phyloP scores from a whole-genome alignment of 345 rosid genomes.

The Carallia brachiata region DNA sequence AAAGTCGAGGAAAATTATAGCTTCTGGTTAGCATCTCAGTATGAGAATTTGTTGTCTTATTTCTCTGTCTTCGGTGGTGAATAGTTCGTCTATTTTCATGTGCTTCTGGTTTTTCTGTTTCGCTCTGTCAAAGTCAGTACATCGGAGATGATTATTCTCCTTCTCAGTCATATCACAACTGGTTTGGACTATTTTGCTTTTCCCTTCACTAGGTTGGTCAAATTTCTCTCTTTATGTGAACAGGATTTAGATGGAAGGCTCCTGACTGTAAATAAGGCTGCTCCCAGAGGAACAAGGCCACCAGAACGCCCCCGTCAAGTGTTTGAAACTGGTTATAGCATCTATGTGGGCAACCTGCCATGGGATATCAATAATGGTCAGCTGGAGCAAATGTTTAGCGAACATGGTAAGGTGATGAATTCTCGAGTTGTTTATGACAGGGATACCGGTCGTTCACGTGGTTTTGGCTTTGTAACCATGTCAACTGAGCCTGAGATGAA shows the following conservation, averaged over 20 bases:
- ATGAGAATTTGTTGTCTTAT: no score
- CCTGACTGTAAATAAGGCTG: slow-evolving; percentile 82
- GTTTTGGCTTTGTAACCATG: slow-evolving; percentile 91
- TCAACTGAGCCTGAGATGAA: slow-evolving; percentile 68
- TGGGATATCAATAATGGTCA: slow-evolving; percentile 78
- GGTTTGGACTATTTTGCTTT: background rate
- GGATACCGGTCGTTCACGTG: slow-evolving; percentile 93
- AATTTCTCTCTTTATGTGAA: slow-evolving; percentile 4
- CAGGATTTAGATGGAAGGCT: slow-evolving; percentile 77
- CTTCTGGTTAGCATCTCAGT: no score
- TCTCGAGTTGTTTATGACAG: slow-evolving; percentile 82
- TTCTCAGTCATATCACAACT: background rate
- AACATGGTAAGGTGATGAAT: slow-evolving; percentile 79
- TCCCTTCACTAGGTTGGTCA: background rate
- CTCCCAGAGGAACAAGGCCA: slow-evolving; percentile 70
- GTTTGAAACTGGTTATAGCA: slow-evolving; percentile 46
- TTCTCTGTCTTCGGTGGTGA: no score
- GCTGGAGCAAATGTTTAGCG: slow-evolving; percentile 80
- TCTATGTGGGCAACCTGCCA: slow-evolving; percentile 85
- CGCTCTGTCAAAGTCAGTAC: background rate
- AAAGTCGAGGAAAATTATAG: no score
- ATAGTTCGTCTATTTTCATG: no score
- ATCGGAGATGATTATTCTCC: background rate
- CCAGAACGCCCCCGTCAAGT: slow-evolving; percentile 60
- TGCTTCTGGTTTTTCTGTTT: no score